Conservation (phyloP, 495 filamentous ascomycete genomes). For the Penicillium dipodomyicola region DNA sequence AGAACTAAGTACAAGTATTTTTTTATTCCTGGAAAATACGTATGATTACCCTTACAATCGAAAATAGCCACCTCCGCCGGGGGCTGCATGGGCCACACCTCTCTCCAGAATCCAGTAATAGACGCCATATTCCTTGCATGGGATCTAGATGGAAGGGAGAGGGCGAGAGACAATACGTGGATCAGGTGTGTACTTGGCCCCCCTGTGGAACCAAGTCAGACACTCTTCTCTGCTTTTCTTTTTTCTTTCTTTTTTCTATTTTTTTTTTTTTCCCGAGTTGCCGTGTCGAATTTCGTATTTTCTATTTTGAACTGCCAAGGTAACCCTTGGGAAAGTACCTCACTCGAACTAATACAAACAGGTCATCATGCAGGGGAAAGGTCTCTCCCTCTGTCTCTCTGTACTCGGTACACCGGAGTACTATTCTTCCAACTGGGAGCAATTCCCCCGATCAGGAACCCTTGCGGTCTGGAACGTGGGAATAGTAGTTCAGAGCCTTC, state of each 20-base stretch:
- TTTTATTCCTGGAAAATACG: constrained; percentile 6
- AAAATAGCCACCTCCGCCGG: constrained; percentile 24
- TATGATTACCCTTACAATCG: constrained; percentile 1
- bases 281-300: background rate
- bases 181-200: constrained; percentile 15
- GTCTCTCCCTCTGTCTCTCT: background rate
- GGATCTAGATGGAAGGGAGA: constrained; percentile 28
- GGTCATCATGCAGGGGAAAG: constrained; percentile 9
- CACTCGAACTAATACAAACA: constrained; percentile 2
- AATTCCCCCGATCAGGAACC: background rate
- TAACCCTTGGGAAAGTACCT: constrained; percentile 4
- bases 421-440: constrained; percentile 1
- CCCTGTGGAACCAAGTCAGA: constrained; percentile 30
- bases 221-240: background rate
- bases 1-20: constrained; percentile 11
- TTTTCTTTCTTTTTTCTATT: background rate
- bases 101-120: constrained; percentile 21
- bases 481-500: background rate
- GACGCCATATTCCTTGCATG: constrained; percentile 32
- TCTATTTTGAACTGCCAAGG: constrained; percentile 1
- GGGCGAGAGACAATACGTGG: constrained; percentile 26
- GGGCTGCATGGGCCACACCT: constrained; percentile 29
- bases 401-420: background rate
- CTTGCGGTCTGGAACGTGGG: constrained; percentile 12
- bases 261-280: background rate